Conservation (phyloP, 2,329 filamentous ascomycete species). For the Neocucurbitaria cava region DNA sequence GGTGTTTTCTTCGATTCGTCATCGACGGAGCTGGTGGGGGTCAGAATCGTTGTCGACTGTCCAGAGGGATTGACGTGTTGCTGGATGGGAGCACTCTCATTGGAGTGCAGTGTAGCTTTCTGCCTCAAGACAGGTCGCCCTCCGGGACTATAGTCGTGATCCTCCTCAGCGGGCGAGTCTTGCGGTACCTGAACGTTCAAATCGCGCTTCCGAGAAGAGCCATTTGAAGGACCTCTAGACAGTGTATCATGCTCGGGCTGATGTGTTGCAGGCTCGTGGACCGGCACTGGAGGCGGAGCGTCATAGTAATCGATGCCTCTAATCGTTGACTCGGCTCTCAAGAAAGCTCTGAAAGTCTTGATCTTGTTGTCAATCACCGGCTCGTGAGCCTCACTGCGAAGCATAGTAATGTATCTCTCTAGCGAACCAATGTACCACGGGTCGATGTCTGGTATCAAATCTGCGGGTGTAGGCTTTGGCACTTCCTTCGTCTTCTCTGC, state of each 20-base stretch:
- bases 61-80: slow-evolving; percentile 28
- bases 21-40: slow-evolving; percentile 44
- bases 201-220: slow-evolving; percentile 15
- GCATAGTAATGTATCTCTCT: slow-evolving; percentile 62
- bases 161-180: slow-evolving; percentile 21
- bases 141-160: slow-evolving; percentile 59
- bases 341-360: slow-evolving; percentile 61
- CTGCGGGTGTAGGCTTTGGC: slow-evolving; percentile 33
- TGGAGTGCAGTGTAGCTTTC: slow-evolving; percentile 21
- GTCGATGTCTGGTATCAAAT: slow-evolving; percentile 61
- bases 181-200: slow-evolving; percentile 29
- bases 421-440: slow-evolving; percentile 64
- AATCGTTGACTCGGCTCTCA: slow-evolving; percentile 41
- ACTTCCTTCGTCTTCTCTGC: slow-evolving; percentile 32
- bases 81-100: slow-evolving; percentile 14
- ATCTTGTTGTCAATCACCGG: slow-evolving; percentile 60
- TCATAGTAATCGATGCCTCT: slow-evolving; percentile 55
- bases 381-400: slow-evolving; percentile 57
- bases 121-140: slow-evolving; percentile 56
- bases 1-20: slow-evolving; percentile 41
- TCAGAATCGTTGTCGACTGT: slow-evolving; percentile 40
- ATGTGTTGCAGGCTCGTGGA: slow-evolving; percentile 6
- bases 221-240: slow-evolving; percentile 7
- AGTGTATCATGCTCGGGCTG: slow-evolving; percentile 2
- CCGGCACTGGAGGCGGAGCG: slow-evolving; percentile 24